These are phyloP conservation scores for Bipolaris sorokiniana DNA, from an alignment of 2,329 filamentous ascomycete genomes.

Conservation along the genomic window DNA sequence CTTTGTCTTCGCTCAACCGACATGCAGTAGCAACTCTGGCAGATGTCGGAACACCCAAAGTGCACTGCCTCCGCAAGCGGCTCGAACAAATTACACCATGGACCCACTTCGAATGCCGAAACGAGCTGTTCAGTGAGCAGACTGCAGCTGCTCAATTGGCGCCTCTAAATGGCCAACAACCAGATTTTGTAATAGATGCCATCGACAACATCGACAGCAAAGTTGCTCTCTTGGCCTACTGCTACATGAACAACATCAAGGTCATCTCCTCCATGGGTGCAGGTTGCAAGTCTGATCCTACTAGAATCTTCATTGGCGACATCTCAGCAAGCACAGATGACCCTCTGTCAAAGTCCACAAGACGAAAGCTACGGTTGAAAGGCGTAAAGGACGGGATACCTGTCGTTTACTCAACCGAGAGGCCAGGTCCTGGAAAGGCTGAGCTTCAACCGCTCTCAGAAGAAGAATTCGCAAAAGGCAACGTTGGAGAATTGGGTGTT, in stretches of 20 bases:
- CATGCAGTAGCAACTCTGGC: slow-evolving; percentile 93
- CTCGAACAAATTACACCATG: slow-evolving; percentile 89
- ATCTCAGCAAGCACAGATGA: slow-evolving; percentile 89
- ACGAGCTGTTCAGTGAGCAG: slow-evolving; percentile 78
- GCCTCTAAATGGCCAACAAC: slow-evolving; percentile 69
- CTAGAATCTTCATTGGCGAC: slow-evolving; percentile 86
- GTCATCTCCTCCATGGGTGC: slow-evolving; percentile 97
- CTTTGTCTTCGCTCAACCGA: slow-evolving; percentile 90
- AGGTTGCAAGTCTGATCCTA: slow-evolving; percentile 87
- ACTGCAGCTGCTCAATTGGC: slow-evolving; percentile 71
- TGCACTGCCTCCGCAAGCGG: slow-evolving; percentile 78
- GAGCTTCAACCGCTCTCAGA: slow-evolving; percentile 84
- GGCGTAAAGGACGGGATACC: slow-evolving; percentile 87
- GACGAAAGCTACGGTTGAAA: slow-evolving; percentile 74
- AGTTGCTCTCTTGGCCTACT: slow-evolving; percentile 87
- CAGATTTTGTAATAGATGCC: slow-evolving; percentile 92
- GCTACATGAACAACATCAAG: slow-evolving; percentile 74
- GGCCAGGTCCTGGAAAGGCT: slow-evolving; percentile 87
- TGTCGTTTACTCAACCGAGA: slow-evolving; percentile 90
- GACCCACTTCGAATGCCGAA: slow-evolving; percentile 85
- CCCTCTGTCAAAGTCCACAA: slow-evolving; percentile 81
- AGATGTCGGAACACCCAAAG: slow-evolving; percentile 92
- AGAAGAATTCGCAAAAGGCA: slow-evolving; percentile 84
- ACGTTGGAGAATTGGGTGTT: slow-evolving; percentile 84
- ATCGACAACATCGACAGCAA: slow-evolving; percentile 99